Base-by-base conservation (phyloP, 306 rosid species). In the Morella rubra region DNA sequence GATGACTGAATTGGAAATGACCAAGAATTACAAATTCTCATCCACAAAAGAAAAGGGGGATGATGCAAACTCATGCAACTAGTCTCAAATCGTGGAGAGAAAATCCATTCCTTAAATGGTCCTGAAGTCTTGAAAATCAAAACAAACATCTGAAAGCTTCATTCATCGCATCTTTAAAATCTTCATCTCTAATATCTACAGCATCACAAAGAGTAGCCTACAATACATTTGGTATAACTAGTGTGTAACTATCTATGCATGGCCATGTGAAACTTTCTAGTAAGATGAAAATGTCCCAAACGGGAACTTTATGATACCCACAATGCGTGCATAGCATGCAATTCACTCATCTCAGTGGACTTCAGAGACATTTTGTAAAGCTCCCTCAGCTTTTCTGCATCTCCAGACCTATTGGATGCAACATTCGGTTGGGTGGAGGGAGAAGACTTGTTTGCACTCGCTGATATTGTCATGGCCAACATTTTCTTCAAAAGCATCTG, bases 401-500 rank as follows among this genome's bases (percentile, higher is more conserved):
- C 98, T 61, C 87, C 90, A 65, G 80, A 82, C 82, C 73, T 84
- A 78, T 71, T 81, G 70, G 87, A 75, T 44, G 75, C 75, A 69
- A 83, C 80, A 69, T 86, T 74, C 45, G 90, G 75, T 75, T 84
- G 93, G 68, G 84, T 55, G 72, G 49, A 79, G 20, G 75, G n/a
- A 74, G 72, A 41, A 45, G 83, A 78, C 76, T 81, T 91, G 83
- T 80, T 87, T 65, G 82, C 83, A 77, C 79, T 69, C 13, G 87
- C 85, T 46, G 90, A 49, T 80, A 89, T 89, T 20, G 89, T 69
- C 4, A 69, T 24, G 40, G 85, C 84, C 90, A 94, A 76, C 90
- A 94, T 87, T 85, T 89, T 94, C 91, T 89, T 94, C 89, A 94
- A 82, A 77, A 94, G 88, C 92, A 80, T 86, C 84, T 89, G 97